Percentiles rank a stretch among this genome's conserved stretches.
phyloP scores from a whole-genome alignment of 257 asterid species.

The Scutellaria baicalensis region DNA sequence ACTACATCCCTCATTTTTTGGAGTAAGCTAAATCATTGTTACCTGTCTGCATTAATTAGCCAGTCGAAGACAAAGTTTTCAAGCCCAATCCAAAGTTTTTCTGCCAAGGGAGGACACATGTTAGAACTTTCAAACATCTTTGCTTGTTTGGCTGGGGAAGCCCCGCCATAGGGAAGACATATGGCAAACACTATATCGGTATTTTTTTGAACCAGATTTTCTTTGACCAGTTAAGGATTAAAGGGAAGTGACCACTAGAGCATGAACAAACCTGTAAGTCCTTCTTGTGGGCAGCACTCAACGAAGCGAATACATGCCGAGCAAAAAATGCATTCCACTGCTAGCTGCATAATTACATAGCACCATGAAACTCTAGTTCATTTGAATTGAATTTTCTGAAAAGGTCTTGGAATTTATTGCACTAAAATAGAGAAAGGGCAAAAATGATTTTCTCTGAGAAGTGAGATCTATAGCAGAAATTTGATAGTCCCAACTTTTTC shows the following conservation, averaged over 20 bases:
- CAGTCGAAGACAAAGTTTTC: conserved; percentile 98
- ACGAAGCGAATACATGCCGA: conserved; percentile 99
- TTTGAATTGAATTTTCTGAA: neutral
- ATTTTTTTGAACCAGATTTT: neutral
- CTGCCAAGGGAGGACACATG: conserved; percentile 40
- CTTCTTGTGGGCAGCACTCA: conserved; percentile 99
- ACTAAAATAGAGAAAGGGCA: neutral
- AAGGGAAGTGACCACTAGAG: conserved; percentile 5
- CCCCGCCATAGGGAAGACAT: conserved; percentile 3
- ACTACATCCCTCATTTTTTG: conserved; percentile 7
- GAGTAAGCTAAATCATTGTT: conserved; percentile 14
- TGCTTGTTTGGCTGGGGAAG: neutral
- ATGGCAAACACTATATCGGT: neutral
- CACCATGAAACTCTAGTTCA: conserved; percentile 12
- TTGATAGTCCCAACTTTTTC: conserved; percentile 3
- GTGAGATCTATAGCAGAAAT: neutral
- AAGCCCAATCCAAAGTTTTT: conserved; percentile 95
- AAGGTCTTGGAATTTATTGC: neutral
- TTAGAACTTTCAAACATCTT: conserved; percentile 8
- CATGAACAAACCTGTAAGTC: conserved; percentile 77
- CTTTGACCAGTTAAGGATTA: conserved; percentile 10
- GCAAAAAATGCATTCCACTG: conserved; percentile 99
- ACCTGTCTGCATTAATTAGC: conserved; percentile 99
- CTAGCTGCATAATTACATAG: conserved; percentile 59
- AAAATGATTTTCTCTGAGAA: neutral